phyloP scores from a whole-genome alignment of 192 early-diverging fungal genomes.

The Backusella tarrabulga region DNA sequence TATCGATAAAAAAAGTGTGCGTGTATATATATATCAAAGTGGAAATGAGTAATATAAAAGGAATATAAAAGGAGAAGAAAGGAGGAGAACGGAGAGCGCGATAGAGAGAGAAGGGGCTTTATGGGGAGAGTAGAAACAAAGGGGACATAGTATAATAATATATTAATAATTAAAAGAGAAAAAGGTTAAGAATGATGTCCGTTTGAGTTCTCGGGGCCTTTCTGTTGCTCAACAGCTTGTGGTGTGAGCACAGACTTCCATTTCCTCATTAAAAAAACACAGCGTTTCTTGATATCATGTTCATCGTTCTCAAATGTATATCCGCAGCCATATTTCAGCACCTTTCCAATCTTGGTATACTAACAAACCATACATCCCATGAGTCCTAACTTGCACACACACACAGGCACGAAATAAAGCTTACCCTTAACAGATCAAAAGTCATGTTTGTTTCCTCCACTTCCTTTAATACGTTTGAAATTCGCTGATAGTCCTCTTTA shows the following conservation, averaged over 20 bases:
- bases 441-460: conserved; percentile 32
- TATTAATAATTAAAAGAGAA: neutral
- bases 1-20: neutral
- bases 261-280: conserved; percentile 29
- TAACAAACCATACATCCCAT: neutral
- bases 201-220: neutral
- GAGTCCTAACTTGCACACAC: neutral
- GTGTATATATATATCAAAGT: neutral
- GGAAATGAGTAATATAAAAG: neutral
- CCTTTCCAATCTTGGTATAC: conserved; percentile 44
- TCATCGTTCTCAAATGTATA: conserved; percentile 30
- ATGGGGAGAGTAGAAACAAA: neutral
- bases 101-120: neutral
- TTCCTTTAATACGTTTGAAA: conserved; percentile 34
- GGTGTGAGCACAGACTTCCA: conserved; percentile 32
- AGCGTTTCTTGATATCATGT: conserved; percentile 28
- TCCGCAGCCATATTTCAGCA: conserved; percentile 33
- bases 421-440: conserved; percentile 34
- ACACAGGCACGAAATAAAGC: neutral
- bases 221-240: neutral
- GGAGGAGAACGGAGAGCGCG: neutral
- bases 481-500: conserved; percentile 33
- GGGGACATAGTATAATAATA: neutral
- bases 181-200: neutral
- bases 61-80: neutral